These are phyloP conservation scores for Solanum habrochaites DNA, from an alignment of 257 asterid genomes.

Conservation along the genomic window DNA sequence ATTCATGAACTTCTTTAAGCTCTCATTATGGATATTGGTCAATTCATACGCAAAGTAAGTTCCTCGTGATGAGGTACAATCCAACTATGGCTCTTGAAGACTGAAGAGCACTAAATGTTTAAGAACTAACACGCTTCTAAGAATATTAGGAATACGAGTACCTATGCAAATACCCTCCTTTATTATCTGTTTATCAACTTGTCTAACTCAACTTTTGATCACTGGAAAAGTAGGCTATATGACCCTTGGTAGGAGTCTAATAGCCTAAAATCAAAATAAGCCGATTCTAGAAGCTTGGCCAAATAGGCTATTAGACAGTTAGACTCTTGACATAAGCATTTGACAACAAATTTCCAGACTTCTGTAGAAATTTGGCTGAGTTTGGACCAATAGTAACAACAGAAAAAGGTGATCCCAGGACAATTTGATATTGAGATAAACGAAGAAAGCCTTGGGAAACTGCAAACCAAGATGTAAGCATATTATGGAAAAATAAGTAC, in stretches of 20 bases:
- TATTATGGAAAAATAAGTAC: slow-evolving; percentile 17
- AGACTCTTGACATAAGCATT: neutral
- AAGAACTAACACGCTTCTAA: neutral
- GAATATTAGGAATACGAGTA: neutral
- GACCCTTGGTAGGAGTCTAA: neutral
- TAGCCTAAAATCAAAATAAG: neutral
- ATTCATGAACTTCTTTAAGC: neutral
- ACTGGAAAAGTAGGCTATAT: neutral
- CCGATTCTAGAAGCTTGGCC: neutral
- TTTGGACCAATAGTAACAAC: neutral
- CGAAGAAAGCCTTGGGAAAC: neutral
- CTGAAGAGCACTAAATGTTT: neutral
- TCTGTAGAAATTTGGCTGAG: neutral
- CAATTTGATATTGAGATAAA: neutral
- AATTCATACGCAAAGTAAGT: neutral
- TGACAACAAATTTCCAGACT: neutral
- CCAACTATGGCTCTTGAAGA: neutral
- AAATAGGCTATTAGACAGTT: neutral
- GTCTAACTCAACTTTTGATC: neutral
- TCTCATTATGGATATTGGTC: neutral
- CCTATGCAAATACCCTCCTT: neutral
- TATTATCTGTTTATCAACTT: neutral
- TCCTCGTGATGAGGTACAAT: neutral
- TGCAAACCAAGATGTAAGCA: neutral
- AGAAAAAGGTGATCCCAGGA: neutral